phyloP scores from a whole-genome alignment of 768 basidiomycete genomes.

The Royoungia palumana region DNA sequence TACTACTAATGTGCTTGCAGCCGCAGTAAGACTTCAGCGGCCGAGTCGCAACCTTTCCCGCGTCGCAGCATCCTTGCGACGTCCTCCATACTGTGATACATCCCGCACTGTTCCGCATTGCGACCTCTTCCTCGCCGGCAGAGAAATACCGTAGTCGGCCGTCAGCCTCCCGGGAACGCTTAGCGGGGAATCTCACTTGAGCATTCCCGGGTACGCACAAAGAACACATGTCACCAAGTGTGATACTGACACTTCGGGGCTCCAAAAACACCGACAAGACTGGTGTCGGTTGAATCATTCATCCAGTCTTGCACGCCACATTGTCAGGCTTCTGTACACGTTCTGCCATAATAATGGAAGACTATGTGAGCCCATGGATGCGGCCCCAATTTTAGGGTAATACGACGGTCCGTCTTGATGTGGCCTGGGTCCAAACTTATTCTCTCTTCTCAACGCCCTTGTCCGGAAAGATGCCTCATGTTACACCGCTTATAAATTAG shows the following conservation, averaged over 20 bases:
- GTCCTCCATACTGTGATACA: no score
- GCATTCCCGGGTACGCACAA: conserved; percentile 76
- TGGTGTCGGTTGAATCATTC: conserved; percentile 60
- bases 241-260: conserved; percentile 81
- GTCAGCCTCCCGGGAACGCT: no score
- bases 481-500: conserved; percentile 50
- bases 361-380: conserved; percentile 82
- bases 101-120: conserved; percentile 50
- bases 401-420: conserved; percentile 93
- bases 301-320: conserved; percentile 37
- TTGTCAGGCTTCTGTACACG: conserved; percentile 8
- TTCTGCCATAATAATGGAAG: conserved; percentile 66
- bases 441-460: no score
- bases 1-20: no score
- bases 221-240: conserved; percentile 64
- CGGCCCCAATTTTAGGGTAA: conserved; percentile 83
- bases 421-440: conserved; percentile 52
- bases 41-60: no score
- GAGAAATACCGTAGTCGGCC: no score
- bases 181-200: conserved; percentile 37
- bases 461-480: no score
- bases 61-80: no score
- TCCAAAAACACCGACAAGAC: conserved; percentile 75
- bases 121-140: conserved; percentile 27
- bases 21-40: no score